Conservation (phyloP, 2,329 filamentous ascomycete genomes). For the Microsporum canis region DNA sequence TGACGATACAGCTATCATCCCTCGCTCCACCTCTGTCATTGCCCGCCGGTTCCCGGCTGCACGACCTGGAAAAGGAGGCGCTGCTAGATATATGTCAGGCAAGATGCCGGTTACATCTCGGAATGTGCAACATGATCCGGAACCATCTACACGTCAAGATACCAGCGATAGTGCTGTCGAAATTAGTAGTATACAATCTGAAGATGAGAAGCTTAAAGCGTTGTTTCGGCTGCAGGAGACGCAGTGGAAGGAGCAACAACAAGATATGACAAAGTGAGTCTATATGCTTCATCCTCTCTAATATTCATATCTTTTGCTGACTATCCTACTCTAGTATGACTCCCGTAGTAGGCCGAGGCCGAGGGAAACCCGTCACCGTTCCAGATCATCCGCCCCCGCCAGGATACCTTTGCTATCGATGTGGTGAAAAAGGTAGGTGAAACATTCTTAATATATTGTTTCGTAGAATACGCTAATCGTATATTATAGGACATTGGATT, state of each 20-base stretch:
- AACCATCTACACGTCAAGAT: conserved; percentile 31
- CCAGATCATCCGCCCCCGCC: conserved; percentile 88
- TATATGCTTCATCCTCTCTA: too few species aligned
- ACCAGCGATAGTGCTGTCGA: conserved; percentile 43
- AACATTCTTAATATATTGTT: not conserved
- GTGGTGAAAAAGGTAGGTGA: conserved; percentile 66
- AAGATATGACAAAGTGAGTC: conserved; percentile 72
- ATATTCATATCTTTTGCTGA: not conserved
- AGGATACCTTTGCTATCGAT: conserved; percentile 93
- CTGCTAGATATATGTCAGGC: conserved; percentile 88
- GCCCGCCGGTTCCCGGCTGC: conserved; percentile 74
- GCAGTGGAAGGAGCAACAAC: conserved; percentile 86
- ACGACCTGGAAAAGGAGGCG: conserved; percentile 76
- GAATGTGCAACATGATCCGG: conserved; percentile 57
- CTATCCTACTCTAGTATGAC: conserved; percentile 29
- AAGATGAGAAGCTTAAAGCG: conserved; percentile 86
- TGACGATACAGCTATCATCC: conserved; percentile 95
- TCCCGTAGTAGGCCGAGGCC: conserved; percentile 30
- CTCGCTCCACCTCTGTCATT: conserved; percentile 85
- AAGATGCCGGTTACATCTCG: conserved; percentile 88
- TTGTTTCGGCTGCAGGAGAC: conserved; percentile 84
- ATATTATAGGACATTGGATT: conserved; percentile 72
- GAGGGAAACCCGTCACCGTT: conserved; percentile 48
- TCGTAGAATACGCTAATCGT: conserved; percentile 19
- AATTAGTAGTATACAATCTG: conserved; percentile 70